Percentiles rank a stretch among this genome's conserved stretches.
phyloP scores from a whole-genome alignment of 1,139 yeast genomes.

The Trichomonascaceae sp. region DNA sequence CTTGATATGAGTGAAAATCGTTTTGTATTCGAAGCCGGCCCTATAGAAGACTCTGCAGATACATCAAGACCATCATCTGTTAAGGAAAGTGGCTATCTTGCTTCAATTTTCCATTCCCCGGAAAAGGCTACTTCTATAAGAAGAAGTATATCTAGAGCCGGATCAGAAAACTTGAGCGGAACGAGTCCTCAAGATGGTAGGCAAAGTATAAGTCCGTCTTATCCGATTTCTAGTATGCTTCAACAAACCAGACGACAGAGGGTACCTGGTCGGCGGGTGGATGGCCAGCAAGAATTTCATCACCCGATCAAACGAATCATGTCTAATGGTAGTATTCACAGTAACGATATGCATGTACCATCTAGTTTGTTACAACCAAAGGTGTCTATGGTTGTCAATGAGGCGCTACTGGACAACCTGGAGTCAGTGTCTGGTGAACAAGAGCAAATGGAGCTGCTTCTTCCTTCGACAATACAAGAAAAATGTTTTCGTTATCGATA shows the following conservation, averaged over 20 bases:
- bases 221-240: neutral
- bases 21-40: neutral
- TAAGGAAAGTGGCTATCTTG: conserved; percentile 2
- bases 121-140: conserved; percentile 1
- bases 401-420: conserved; percentile 45
- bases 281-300: neutral
- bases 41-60: neutral
- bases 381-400: conserved; percentile 45
- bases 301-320: neutral
- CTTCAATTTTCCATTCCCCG: conserved; percentile 4
- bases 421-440: conserved; percentile 5
- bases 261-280: neutral
- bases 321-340: conserved; percentile 17
- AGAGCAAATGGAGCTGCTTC: neutral
- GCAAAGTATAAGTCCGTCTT: neutral
- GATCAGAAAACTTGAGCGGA: neutral
- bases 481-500: conserved; percentile 51
- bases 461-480: conserved; percentile 36
- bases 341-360: conserved; percentile 6
- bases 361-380: conserved; percentile 1
- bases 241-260: neutral
- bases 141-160: conserved; percentile 1
- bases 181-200: conserved; percentile 2
- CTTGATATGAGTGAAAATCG: conserved; percentile 7
- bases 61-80: conserved; percentile 2